These are phyloP conservation scores for Tremella yokohamensis DNA, from an alignment of 768 basidiomycete species.

Conservation along the genomic window DNA sequence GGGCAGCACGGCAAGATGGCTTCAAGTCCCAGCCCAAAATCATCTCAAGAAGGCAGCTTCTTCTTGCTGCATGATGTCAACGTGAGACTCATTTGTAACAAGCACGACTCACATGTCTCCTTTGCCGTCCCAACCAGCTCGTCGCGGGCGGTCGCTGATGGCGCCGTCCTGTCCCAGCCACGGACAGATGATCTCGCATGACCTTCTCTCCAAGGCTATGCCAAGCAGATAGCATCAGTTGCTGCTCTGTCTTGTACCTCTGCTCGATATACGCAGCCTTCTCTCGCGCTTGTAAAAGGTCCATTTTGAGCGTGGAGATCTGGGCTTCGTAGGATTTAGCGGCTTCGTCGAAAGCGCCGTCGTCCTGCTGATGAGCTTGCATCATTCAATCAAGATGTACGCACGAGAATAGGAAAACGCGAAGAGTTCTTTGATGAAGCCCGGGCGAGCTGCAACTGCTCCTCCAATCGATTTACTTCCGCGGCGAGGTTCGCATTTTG, in stretches of 20 bases:
- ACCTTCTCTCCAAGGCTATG: conserved; percentile 67
- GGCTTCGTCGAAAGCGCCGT: conserved; percentile 16
- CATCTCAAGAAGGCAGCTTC: conserved; percentile 18
- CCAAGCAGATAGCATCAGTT: conserved; percentile 72
- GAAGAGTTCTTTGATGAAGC: not conserved
- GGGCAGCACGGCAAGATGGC: not conserved
- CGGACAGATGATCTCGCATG: conserved; percentile 59
- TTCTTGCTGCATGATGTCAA: conserved; percentile 14
- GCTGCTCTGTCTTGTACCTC: conserved; percentile 71
- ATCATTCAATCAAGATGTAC: not conserved
- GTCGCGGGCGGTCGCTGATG: not conserved
- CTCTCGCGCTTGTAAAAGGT: conserved; percentile 3
- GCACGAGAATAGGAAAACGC: not conserved
- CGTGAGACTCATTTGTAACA: not conserved
- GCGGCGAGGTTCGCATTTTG: conserved; percentile 70
- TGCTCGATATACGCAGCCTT: conserved; percentile 58
- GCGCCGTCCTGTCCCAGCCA: conserved; percentile 41
- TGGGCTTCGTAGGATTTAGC: conserved; percentile 54
- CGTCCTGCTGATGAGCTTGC: not conserved
- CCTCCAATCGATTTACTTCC: conserved; percentile 65
- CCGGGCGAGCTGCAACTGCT: conserved; percentile 74
- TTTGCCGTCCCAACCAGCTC: not conserved
- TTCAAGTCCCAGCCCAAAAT: not conserved
- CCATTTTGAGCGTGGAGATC: conserved; percentile 55
- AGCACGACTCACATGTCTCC: conserved; percentile 1